Evolutionary conservation across 176 grass and related monocot species (phyloP).

Genomic region (Tuctoria greenei): DNA sequence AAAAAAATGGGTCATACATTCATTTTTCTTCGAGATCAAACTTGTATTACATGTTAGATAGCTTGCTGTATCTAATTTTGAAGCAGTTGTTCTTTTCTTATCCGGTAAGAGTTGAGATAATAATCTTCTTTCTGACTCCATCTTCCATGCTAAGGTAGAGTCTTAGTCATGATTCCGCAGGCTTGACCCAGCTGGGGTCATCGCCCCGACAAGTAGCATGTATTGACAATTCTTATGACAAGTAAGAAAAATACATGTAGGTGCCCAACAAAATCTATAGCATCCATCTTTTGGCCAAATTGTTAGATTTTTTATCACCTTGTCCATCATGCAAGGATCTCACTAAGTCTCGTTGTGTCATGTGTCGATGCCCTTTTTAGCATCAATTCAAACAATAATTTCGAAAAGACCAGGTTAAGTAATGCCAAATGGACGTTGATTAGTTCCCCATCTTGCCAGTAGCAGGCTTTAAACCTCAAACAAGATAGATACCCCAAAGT

Average conservation of each 20-base stretch:
- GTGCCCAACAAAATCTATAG: neutral
- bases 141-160: too few species aligned
- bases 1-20: too few species aligned
- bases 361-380: neutral
- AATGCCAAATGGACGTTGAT: conserved; percentile 10
- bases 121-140: too few species aligned
- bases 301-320: neutral
- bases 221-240: neutral
- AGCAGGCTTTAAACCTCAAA: conserved; percentile 27
- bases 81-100: too few species aligned
- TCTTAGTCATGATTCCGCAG: too few species aligned
- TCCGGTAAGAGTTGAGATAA: too few species aligned
- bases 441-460: neutral
- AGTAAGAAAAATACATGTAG: neutral
- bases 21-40: too few species aligned
- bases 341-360: neutral
- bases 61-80: too few species aligned
- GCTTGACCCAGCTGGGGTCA: too few species aligned
- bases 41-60: too few species aligned
- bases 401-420: conserved; percentile 21
- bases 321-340: neutral
- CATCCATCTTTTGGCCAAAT: neutral
- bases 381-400: neutral
- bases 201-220: too few species aligned
- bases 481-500: conserved; percentile 32